A percentile compares a stretch with the other conserved stretches of the same genome.
Evolutionary conservation across 371 early-diverging fungal species (phyloP).

Genomic region (Choanephora cucurbitarum): DNA sequence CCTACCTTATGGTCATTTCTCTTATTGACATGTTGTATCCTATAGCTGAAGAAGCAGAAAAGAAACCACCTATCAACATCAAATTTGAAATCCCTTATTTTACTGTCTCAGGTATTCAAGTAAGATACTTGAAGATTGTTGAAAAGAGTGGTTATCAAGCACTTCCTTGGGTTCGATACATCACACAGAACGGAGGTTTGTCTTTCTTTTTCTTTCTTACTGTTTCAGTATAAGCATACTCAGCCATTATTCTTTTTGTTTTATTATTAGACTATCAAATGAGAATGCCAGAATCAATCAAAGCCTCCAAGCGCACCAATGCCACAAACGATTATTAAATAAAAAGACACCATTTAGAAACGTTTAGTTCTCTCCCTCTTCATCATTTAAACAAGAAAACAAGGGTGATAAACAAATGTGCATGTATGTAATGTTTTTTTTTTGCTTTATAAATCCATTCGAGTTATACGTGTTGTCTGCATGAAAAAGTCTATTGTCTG

Average conservation of each 20-base stretch:
- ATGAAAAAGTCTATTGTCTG: not conserved
- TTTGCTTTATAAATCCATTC: too few species aligned
- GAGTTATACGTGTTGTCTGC: too few species aligned
- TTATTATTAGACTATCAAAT: conserved; percentile 69
- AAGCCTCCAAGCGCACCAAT: conserved; percentile 48
- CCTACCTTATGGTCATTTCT: not conserved
- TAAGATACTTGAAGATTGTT: conserved; percentile 97
- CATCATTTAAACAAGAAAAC: conserved; percentile 6
- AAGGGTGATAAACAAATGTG: too few species aligned
- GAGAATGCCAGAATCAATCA: conserved; percentile 74
- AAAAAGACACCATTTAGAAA: too few species aligned
- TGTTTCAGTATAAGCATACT: too few species aligned
- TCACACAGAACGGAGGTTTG: conserved; percentile 92
- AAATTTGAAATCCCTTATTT: conserved; percentile 99
- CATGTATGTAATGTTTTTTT: too few species aligned
- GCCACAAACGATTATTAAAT: conserved; percentile 19
- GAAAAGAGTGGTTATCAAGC: conserved; percentile 98
- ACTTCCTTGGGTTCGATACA: conserved; percentile 98
- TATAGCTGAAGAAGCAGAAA: conserved; percentile 86
- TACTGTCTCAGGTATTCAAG: conserved; percentile 97
- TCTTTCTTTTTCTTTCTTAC: too few species aligned
- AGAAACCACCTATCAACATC: conserved; percentile 94
- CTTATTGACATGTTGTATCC: too few species aligned
- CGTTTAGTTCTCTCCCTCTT: too few species aligned
- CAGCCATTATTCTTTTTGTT: too few species aligned